Evolutionary conservation across 176 grass and related monocot species (phyloP), one percentile per base, ranked within the genome.

Genomic region (Secale cereale): DNA sequence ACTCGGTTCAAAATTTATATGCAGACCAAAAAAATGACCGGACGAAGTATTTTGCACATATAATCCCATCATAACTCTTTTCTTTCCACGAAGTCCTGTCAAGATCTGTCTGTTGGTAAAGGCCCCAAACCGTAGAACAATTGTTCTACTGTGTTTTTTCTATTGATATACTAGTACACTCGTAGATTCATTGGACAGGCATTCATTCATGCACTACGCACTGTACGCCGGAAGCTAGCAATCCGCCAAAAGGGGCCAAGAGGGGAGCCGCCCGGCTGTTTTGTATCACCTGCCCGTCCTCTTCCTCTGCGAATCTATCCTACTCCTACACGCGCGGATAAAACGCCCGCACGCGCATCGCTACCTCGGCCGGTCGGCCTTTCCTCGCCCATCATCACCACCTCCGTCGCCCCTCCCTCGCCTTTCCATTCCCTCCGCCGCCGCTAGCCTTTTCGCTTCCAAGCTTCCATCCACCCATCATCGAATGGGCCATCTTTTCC

Each of bases 261-360:
- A 39, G 1, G 40, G 46, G 15, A 50, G 46, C 46, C 46, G 46
- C 16, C 39, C n/a, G 66, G 65, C n/a, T 90, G 66, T 83, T 83
- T 33, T 74, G 71, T 87, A 75, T 74, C 85, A 20, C 30, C 76
- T 75, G 70, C 8, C 70, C 80, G 89, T 91, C 85, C 23, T 80
- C 81, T 76, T 80, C 69, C 81, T 37, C 36, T 36, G 59, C 35
- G 80, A 90, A 87, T 91, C 89, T 31, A 41, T 40, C 37, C 37
- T 40, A 45, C 79, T 40, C 37, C 37, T 40, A 45, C 79, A 25
- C 68, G 30, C 82, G 63, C 71, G 70, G 70, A 90, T 87, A 90
- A 87, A 87, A 84, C 80, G 85, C 59, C 74, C 80, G 84, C 89
- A 80, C 85, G 89, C 68, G 45, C 80, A 13, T 17, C 1, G 59